Evolutionary conservation across 805 yeast species (phyloP), one percentile per base, ranked within the genome.

Genomic region (Candida palmyrensis): DNA sequence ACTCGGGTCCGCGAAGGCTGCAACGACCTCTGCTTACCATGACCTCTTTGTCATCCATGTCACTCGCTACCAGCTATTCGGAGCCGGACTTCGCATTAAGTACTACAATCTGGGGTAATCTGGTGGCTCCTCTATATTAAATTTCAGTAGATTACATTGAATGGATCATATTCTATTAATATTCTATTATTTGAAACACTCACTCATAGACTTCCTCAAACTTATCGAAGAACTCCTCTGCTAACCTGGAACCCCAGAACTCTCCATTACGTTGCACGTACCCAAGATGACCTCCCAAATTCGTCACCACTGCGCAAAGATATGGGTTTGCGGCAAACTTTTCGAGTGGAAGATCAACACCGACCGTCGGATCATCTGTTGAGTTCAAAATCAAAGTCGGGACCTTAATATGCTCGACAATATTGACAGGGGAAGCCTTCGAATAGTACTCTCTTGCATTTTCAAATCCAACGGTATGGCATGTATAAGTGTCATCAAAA

Each of bases 211-310:
- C 19, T 23, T 43, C 39, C 16, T 44, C 40, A 27, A 56, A 57
- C 28, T 47, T 35, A 36, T 43, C 50, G 28, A 62, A 51, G 38
- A 55, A 62, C 29, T 62, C 59, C 33, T 58, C 59, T n/a, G 53
- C 59, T 10, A 59, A 58, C 34, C 51, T 53, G 6, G 59, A 65
- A 35, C 64, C 43, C 95, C 95, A 86, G 45, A 87, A 73, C 26
- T 66, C 63, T 17, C 82, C 82, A 17, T 68, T 59, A 30, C 65
- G 57, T 42, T 71, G 66, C 40, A 77, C 85, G 81, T 82, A 85
- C n/a, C 85, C 92, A 34, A 85, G 67, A 55, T 85, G 95, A 1
- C 95, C 94, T 5, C 95, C 95, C 33, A 73, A 64, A 26, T 71
- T 66, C 5, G 89, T 80, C 38, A 77, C 71, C 4, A 78, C 64